Percentiles rank a stretch among this genome's conserved stretches.
These are phyloP conservation scores for Trichoderma sp. DNA, from an alignment of 2,329 filamentous ascomycete genomes.

Conservation along the genomic window DNA sequence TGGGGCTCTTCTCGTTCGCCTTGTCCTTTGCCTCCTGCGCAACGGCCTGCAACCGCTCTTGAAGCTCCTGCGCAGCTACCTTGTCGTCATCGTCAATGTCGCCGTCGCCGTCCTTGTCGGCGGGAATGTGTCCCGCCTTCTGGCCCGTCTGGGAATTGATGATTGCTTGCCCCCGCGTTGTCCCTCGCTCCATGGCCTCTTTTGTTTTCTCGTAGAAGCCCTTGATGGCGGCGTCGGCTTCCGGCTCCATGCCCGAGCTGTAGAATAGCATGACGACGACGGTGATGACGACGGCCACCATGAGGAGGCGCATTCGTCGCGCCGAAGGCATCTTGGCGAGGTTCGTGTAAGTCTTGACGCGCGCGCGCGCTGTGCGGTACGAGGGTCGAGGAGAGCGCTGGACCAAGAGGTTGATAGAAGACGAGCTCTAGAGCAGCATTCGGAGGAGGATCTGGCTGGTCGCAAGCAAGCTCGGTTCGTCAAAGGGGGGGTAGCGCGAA, in stretches of 20 bases:
- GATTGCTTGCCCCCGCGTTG: constrained; percentile 36
- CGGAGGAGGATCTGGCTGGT: not conserved
- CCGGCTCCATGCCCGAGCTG: constrained; percentile 52
- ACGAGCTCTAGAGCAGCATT: not conserved
- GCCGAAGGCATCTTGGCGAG: constrained; percentile 59
- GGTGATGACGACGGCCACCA: constrained; percentile 60
- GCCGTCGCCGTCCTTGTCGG: constrained; percentile 53
- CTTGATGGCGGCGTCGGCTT: constrained; percentile 35
- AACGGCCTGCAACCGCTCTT: constrained; percentile 62
- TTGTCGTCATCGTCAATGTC: constrained; percentile 56
- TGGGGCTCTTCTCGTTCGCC: constrained; percentile 64
- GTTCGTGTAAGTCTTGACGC: constrained; percentile 17
- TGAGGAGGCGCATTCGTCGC: constrained; percentile 65
- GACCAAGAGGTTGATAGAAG: not conserved
- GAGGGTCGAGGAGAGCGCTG: not conserved
- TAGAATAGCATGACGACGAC: constrained; percentile 71
- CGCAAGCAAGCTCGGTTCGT: not conserved
- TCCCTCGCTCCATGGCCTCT: constrained; percentile 47
- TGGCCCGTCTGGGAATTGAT: constrained; percentile 40
- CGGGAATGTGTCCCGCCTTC: constrained; percentile 38
- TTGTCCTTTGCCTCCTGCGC: constrained; percentile 66
- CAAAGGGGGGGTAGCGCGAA: not conserved
- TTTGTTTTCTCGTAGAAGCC: constrained; percentile 62
- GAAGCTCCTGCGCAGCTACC: constrained; percentile 49
- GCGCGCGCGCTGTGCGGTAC: constrained; percentile 1